These are phyloP conservation scores for Yamadazyma sp. DNA, from an alignment of 1,139 yeast species.

Conservation along the genomic window DNA sequence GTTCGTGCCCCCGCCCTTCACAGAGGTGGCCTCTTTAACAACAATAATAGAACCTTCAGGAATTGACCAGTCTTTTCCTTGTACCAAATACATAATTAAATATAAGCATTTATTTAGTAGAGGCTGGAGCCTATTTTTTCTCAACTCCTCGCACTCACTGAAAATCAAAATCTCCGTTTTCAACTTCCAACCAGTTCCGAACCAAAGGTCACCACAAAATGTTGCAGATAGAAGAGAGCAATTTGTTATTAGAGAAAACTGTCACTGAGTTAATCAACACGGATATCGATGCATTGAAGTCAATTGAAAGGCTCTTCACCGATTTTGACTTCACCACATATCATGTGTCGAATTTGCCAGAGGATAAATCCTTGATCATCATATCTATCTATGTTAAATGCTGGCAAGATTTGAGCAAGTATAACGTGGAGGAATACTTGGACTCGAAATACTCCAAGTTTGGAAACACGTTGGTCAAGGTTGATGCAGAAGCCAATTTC, in stretches of 20 bases:
- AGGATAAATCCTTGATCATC: conserved; percentile 60
- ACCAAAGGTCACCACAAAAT: conserved; percentile 16
- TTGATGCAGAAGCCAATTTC: conserved; percentile 70
- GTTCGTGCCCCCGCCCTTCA: conserved; percentile 47
- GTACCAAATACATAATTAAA: not conserved
- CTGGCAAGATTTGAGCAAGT: conserved; percentile 67
- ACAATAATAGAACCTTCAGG: conserved; percentile 13
- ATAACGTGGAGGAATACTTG: conserved; percentile 58
- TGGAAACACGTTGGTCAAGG: conserved; percentile 27
- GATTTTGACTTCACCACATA: conserved; percentile 96
- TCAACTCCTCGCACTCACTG: not conserved
- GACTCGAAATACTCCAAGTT: conserved; percentile 36
- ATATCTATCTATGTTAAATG: conserved; percentile 75
- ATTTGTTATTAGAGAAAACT: conserved; percentile 44
- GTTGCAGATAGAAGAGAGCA: conserved; percentile 48
- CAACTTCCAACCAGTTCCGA: conserved; percentile 3
- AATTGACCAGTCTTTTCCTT: conserved; percentile 4
- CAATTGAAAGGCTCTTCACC: conserved; percentile 86
- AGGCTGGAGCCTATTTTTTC: no score
- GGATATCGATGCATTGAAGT: conserved; percentile 36
- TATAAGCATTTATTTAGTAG: not conserved
- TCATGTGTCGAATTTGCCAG: conserved; percentile 80
- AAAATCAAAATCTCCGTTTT: not conserved
- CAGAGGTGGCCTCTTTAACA: conserved; percentile 38
- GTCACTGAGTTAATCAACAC: conserved; percentile 38